These are phyloP conservation scores for Suillus ampliporus DNA, from an alignment of 768 basidiomycete species.

Conservation along the genomic window DNA sequence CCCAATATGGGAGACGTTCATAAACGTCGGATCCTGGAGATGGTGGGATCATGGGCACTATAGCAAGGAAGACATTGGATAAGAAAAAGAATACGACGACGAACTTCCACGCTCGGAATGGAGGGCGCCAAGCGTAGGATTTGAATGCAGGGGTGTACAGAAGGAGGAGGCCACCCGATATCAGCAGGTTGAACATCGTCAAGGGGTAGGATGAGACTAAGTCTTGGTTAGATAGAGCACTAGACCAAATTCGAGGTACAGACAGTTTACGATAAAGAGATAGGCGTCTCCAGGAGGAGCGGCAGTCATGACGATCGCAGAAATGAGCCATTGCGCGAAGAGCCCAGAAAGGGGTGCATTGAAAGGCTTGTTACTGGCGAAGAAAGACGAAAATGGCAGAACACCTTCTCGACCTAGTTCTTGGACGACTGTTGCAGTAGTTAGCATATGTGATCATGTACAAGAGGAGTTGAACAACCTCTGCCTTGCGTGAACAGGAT, in stretches of 20 bases:
- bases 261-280: slow-evolving; percentile 69
- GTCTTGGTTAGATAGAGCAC: background rate
- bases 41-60: slow-evolving; percentile 70
- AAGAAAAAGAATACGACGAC: slow-evolving; percentile 61
- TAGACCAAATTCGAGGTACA: slow-evolving; percentile 25
- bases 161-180: slow-evolving; percentile 67
- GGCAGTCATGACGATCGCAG: slow-evolving; percentile 55
- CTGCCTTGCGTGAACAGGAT: slow-evolving; percentile 70
- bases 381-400: slow-evolving; percentile 67
- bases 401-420: slow-evolving; percentile 77
- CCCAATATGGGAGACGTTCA: slow-evolving; percentile 70
- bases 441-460: slow-evolving; percentile 13
- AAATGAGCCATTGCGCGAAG: slow-evolving; percentile 64
- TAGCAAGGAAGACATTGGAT: slow-evolving; percentile 68
- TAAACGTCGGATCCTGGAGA: slow-evolving; percentile 55
- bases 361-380: slow-evolving; percentile 76
- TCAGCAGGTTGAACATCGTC: slow-evolving; percentile 60
- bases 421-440: slow-evolving; percentile 58
- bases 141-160: slow-evolving; percentile 54
- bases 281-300: slow-evolving; percentile 79
- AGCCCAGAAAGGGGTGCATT: slow-evolving; percentile 68
- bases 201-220: slow-evolving; percentile 64
- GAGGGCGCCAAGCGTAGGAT: slow-evolving; percentile 63
- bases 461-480: slow-evolving; percentile 44
- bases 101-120: slow-evolving; percentile 59